Conservation (phyloP, 2,329 filamentous ascomycete genomes). For the Fusarium solani-melongenae region DNA sequence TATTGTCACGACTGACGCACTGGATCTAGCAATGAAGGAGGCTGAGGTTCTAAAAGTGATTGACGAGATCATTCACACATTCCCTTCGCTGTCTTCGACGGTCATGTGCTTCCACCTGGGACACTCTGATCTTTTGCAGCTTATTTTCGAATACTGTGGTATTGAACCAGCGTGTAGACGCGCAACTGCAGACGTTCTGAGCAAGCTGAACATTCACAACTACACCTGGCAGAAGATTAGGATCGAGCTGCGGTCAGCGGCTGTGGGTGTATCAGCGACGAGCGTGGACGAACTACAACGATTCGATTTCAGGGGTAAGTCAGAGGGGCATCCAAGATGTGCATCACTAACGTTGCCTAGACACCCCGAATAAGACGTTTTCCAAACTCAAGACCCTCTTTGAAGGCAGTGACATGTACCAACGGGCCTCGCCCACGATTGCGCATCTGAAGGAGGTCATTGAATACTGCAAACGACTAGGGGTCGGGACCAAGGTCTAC, state of each 20-base stretch:
- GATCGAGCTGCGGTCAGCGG: conserved; percentile 81
- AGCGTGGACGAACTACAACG: conserved; percentile 89
- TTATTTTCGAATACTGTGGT: conserved; percentile 91
- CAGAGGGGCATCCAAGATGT: neutral
- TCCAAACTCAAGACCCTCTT: conserved; percentile 69
- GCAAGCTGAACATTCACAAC: conserved; percentile 85
- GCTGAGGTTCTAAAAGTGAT: conserved; percentile 94
- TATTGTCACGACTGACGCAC: conserved; percentile 83
- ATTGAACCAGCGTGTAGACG: conserved; percentile 76
- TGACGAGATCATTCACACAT: conserved; percentile 86
- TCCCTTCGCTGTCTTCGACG: conserved; percentile 77
- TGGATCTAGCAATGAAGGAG: conserved; percentile 89
- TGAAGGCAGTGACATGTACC: conserved; percentile 73
- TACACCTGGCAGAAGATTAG: conserved; percentile 87
- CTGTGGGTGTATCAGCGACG: conserved; percentile 86
- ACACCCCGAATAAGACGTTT: conserved; percentile 67
- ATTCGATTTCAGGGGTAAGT: conserved; percentile 86
- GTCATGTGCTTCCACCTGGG: conserved; percentile 92
- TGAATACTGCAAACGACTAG: conserved; percentile 79
- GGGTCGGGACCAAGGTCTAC: conserved; percentile 81
- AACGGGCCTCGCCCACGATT: conserved; percentile 80
- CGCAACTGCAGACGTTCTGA: conserved; percentile 83
- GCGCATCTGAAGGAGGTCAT: conserved; percentile 84
- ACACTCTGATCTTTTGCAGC: conserved; percentile 85
- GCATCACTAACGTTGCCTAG: conserved; percentile 48